Evolutionary conservation across 2,329 filamentous ascomycete species (phyloP).

Genomic region (Claviceps fusiformis): DNA sequence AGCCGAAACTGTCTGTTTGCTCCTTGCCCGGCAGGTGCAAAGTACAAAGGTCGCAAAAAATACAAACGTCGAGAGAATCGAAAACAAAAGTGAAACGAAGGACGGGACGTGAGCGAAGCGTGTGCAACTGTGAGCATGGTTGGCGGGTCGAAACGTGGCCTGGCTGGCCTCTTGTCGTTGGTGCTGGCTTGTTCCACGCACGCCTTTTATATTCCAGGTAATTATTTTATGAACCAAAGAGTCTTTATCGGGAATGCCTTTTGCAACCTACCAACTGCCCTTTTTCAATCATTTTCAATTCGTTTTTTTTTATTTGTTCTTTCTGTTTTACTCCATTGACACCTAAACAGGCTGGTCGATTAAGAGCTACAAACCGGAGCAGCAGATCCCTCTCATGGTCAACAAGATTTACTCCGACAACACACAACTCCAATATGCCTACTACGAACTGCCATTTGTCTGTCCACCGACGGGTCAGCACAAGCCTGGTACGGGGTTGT

Average conservation of each 20-base stretch:
- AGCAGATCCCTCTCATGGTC: constrained; percentile 71
- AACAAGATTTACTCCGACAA: constrained; percentile 89
- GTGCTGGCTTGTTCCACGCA: constrained; percentile 25
- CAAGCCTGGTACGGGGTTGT: constrained; percentile 51
- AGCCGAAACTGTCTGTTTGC: not conserved
- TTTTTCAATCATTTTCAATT: not conserved
- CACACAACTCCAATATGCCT: constrained; percentile 83
- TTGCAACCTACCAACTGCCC: too few relatives aligned
- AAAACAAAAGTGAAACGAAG: not conserved
- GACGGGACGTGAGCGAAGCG: not conserved
- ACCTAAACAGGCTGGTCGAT: constrained; percentile 56
- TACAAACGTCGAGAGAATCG: not conserved
- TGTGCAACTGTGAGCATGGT: constrained; percentile 8
- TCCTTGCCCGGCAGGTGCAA: not conserved
- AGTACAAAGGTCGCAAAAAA: not conserved
- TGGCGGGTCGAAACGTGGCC: constrained; percentile 18
- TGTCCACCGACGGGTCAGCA: constrained; percentile 62
- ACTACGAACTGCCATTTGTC: constrained; percentile 77
- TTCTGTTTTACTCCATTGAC: constrained; percentile 5
- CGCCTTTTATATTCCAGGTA: constrained; percentile 81
- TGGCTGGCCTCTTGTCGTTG: constrained; percentile 28
- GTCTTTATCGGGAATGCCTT: too few relatives aligned
- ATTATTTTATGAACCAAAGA: too few relatives aligned
- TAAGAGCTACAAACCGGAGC: constrained; percentile 62
- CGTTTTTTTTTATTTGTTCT: not conserved